Base-by-base conservation (phyloP, 768 basidiomycete species). In the Tephrocybe sp. region DNA sequence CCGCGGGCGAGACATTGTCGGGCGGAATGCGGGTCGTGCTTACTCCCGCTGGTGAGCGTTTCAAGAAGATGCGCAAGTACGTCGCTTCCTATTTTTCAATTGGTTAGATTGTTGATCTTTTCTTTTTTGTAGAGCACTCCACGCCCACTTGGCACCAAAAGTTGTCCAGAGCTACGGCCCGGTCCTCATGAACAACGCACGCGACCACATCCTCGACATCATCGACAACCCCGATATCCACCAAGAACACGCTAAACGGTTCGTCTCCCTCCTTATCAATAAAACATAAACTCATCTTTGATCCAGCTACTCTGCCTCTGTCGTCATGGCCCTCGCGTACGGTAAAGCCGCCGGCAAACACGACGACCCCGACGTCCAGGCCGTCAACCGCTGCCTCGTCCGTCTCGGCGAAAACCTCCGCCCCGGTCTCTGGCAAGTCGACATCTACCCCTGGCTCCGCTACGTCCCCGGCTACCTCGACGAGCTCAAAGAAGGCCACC, bases 31-130 rank as follows among this genome's bases (percentile, higher is more conserved):
- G 83, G 0, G 71, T 80, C 51, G 59, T 85, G 42, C 68, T 84
- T 7, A 80, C 78, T 2, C 75, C 76, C 0, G 77, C 77, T 2
- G 83, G 82, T 1, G 82, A 83, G 22, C 69, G 76, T 35, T 81
- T 84, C 59, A 79, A 80, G 62, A 82, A 77, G 63, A 76, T 84
- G 67, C 73, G 83, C 48, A 77, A 73, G 82, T 82, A 51, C 47
- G 64, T 48, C 4, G 27, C 30, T 37, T 26, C 11, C 1, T 47
- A 5, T 18, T 21, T 34, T n/a, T 19, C 43, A 32, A 4, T 2
- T 31, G n/a, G n/a, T 34, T 19, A 16, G 16, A 5, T 21, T 3
- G 9, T 24, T 31, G 26, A 8, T 16, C 12, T 19, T 44, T 19
- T 25, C 38, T 27, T 27, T 13, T 38, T 11, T 28, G 15, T 18